These are phyloP conservation scores for Hemileccinum impolitum DNA, from an alignment of 768 basidiomycete genomes.

Conservation along the genomic window DNA sequence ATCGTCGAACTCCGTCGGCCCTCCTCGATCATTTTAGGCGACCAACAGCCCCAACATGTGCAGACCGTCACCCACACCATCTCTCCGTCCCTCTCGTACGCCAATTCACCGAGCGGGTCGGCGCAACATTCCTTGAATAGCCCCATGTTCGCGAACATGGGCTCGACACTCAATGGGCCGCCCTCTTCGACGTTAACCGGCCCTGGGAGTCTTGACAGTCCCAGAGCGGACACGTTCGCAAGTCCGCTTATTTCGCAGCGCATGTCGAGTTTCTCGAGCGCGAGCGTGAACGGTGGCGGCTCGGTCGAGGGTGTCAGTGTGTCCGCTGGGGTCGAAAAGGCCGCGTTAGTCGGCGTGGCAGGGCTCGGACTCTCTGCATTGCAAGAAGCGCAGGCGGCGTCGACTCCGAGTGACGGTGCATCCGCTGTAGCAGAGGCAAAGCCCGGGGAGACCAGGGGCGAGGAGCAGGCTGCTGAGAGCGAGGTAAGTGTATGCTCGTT, in stretches of 20 bases:
- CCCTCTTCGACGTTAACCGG: slow-evolving; percentile 22
- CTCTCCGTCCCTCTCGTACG: slow-evolving; percentile 31
- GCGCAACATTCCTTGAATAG: slow-evolving; percentile 45
- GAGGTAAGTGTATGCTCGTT: slow-evolving; percentile 48
- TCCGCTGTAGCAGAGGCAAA: slow-evolving; percentile 39
- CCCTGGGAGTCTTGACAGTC: slow-evolving; percentile 33
- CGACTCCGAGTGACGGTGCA: slow-evolving; percentile 63
- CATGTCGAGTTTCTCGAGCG: slow-evolving; percentile 27
- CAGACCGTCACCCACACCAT: slow-evolving; percentile 27
- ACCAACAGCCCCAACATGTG: slow-evolving; percentile 36
- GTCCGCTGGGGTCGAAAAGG: slow-evolving; percentile 20
- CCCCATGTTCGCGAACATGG: slow-evolving; percentile 34
- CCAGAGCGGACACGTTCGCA: slow-evolving; percentile 16
- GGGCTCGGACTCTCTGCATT: slow-evolving; percentile 26
- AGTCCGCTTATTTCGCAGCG: slow-evolving; percentile 21
- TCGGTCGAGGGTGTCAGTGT: slow-evolving; percentile 19
- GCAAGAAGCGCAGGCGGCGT: slow-evolving; percentile 48
- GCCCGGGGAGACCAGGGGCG: slow-evolving; percentile 34
- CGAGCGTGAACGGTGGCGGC: slow-evolving; percentile 24
- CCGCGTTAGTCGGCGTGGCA: slow-evolving; percentile 14
- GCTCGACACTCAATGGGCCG: slow-evolving; percentile 21
- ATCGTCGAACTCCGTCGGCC: slow-evolving; percentile 83
- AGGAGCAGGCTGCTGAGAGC: slow-evolving; percentile 59
- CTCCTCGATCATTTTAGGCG: slow-evolving; percentile 56
- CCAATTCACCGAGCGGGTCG: slow-evolving; percentile 37